Evolutionary conservation across 2,329 filamentous ascomycete species (phyloP).

Genomic region (Colletotrichum chrysophilum): DNA sequence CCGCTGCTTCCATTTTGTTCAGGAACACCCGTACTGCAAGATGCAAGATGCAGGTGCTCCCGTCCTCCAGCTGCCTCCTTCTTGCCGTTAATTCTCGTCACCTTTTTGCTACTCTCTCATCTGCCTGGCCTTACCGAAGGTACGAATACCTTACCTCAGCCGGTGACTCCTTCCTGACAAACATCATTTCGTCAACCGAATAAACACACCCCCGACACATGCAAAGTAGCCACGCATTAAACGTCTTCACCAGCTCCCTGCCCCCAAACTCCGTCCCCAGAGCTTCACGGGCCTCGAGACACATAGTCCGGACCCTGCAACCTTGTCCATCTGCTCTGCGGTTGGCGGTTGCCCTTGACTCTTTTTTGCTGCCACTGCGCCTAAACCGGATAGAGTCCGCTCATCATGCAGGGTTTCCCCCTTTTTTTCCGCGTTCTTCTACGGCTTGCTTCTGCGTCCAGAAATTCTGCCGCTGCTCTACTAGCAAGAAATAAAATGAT

Average conservation of each 20-base stretch:
- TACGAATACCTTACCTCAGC: neutral
- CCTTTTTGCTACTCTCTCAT: neutral
- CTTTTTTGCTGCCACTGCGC: neutral
- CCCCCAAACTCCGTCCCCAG: neutral
- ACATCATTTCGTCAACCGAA: neutral
- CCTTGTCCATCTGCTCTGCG: neutral
- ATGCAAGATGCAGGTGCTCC: neutral
- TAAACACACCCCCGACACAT: neutral
- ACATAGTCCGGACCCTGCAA: neutral
- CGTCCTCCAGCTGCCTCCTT: neutral
- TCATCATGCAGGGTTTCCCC: slow-evolving; percentile 3
- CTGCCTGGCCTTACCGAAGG: neutral
- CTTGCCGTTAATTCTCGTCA: neutral
- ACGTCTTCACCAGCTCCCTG: neutral
- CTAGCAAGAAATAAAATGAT: neutral
- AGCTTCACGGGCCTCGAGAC: neutral
- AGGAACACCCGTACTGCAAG: neutral
- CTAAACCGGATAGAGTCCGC: neutral
- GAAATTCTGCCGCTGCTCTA: neutral
- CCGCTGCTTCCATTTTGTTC: neutral
- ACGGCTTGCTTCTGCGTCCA: neutral
- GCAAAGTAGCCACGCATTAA: neutral
- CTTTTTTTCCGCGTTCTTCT: neutral
- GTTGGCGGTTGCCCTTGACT: neutral
- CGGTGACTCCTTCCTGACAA: neutral